Conservation (phyloP, 805 yeast genomes). For the Wickerhamomyces subpelliculosus region DNA sequence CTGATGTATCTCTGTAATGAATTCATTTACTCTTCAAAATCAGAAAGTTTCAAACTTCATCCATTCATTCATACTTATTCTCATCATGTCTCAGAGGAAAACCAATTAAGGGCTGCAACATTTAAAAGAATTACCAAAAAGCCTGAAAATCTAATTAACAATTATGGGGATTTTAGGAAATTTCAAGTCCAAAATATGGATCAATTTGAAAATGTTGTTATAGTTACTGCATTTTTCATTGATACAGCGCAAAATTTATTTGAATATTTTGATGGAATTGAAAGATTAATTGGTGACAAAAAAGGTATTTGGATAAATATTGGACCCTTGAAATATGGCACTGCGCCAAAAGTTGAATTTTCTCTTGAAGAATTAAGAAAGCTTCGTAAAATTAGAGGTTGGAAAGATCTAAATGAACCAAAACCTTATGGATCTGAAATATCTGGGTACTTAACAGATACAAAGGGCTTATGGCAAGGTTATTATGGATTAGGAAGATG, state of each 20-base stretch:
- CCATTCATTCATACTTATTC: conserved; percentile 66
- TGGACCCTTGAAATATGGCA: conserved; percentile 92
- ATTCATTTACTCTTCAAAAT: conserved; percentile 37
- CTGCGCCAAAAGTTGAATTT: conserved; percentile 71
- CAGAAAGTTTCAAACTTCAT: conserved; percentile 17
- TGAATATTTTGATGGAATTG: conserved; percentile 65
- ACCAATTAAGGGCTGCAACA: conserved; percentile 44
- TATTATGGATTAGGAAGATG: conserved; percentile 61
- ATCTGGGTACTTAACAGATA: conserved; percentile 63
- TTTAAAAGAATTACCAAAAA: conserved; percentile 23
- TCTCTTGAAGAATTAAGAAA: conserved; percentile 58
- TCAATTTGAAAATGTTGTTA: conserved; percentile 39
- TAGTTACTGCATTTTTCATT: conserved; percentile 69
- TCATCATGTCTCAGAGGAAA: conserved; percentile 41
- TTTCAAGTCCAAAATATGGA: conserved; percentile 30
- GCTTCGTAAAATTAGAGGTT: conserved; percentile 54
- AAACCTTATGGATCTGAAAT: conserved; percentile 26
- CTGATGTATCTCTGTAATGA: conserved; percentile 68
- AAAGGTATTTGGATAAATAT: conserved; percentile 78
- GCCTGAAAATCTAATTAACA: conserved; percentile 42
- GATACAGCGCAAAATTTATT: conserved; percentile 90
- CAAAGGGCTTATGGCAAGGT: conserved; percentile 67
- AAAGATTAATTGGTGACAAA: conserved; percentile 32
- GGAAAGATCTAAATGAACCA: conserved; percentile 42
- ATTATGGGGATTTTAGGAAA: conserved; percentile 59